Base-by-base conservation (phyloP, 495 filamentous ascomycete species). In the Hyphodiscus hymeniophilus region DNA sequence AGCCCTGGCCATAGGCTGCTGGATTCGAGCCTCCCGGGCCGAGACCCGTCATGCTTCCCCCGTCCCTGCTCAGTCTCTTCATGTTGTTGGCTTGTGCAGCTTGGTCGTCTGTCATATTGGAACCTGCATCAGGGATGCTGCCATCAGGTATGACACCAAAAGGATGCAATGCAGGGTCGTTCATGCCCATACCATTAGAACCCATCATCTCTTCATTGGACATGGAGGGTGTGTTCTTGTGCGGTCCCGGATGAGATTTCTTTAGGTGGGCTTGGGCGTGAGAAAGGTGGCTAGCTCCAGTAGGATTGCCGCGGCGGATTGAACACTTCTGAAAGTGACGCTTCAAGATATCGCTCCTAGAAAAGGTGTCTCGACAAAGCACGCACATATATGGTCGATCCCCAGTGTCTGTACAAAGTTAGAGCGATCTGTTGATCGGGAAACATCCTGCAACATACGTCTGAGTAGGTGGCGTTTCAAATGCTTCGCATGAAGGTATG, bases 251-350 rank as follows among this genome's bases (percentile, higher is more conserved):
- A 64, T 81, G 73, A 52, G 73, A 72, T 64, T 85, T 87, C 71
- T 88, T 89, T 52, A 90, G 71, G 66, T 92, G 87, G 51, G 85
- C 85, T 65, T 89, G 84, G 34, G 92, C 84, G 67, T 94, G 86
- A 46, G 89, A 89, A 59, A 98, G 68, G 74, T 98, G 91, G 57
- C 81, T 92, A 47, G 82, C 85, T 47, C 89, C 89, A 18, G 85
- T 94, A 21, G 91, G 91, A 69, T 96, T 96, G 38, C 92, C 92
- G 54, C 92, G 81, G 54, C 92, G 80, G 43, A 95, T 82, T 24
- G 91, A 95, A 68, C 92, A 98, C 68, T 98, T 98, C 63, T 94
- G 87, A 65, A 98, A 98, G 66, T 98, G 92, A 49, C 92, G 84
- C 71, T 98, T 98, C 62, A 98, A 70, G 54, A 98, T 98, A 64